These are phyloP conservation scores for Trichoderma parareesei DNA, from an alignment of 495 filamentous ascomycete species.

Conservation along the genomic window DNA sequence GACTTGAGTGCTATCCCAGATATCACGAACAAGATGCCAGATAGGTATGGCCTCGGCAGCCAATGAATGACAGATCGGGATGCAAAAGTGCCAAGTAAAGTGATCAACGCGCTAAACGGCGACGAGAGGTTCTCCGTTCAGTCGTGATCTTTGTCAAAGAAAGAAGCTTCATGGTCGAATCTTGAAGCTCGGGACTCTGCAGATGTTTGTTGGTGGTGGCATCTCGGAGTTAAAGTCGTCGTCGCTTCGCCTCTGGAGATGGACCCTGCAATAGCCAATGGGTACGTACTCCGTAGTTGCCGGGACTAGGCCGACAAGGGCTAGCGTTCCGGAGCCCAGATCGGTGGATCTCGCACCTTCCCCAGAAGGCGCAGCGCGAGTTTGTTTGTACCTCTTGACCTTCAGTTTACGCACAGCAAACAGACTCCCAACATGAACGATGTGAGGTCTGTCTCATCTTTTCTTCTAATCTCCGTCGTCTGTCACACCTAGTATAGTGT, in stretches of 20 bases:
- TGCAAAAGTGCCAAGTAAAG: neutral
- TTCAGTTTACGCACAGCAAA: neutral
- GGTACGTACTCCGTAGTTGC: neutral
- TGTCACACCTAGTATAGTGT: no score
- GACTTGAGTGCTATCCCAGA: no score
- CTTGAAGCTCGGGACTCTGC: neutral
- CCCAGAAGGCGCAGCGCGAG: conserved; percentile 26
- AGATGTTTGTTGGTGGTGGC: neutral
- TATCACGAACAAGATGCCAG: no score
- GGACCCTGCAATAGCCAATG: neutral
- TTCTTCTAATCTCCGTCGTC: no score
- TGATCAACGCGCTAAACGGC: neutral
- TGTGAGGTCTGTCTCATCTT: no score
- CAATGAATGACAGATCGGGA: neutral
- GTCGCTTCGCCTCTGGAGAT: neutral
- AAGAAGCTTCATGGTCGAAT: neutral
- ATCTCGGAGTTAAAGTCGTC: neutral
- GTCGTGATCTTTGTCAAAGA: neutral
- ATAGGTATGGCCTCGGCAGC: no score
- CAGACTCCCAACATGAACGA: no score
- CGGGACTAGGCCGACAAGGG: neutral
- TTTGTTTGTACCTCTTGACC: no score
- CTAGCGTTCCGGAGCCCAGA: conserved; percentile 4
- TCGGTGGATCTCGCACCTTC: neutral
- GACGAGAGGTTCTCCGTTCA: neutral